Evolutionary conservation across 306 rosid species (phyloP).

Genomic region (Glycine latifolia): DNA sequence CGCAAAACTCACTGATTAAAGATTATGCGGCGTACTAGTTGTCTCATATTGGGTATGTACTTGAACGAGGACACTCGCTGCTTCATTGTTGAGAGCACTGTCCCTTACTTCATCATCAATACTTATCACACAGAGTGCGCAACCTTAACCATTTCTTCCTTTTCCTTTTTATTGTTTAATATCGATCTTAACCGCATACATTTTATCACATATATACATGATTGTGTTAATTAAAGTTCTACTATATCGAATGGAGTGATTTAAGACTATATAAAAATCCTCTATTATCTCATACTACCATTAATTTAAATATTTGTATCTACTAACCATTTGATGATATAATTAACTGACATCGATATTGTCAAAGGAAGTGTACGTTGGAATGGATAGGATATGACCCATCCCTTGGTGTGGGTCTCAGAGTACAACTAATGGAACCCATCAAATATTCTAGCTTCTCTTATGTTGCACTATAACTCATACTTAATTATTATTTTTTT

Average conservation of each 20-base stretch:
- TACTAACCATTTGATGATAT: too few relatives aligned
- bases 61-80: neutral
- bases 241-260: neutral
- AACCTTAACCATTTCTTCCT: too few relatives aligned
- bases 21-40: constrained; percentile 46
- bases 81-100: too few relatives aligned
- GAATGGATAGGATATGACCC: too few relatives aligned
- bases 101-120: too few relatives aligned
- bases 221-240: neutral
- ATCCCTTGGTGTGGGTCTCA: neutral
- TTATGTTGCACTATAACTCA: neutral
- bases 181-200: too few relatives aligned
- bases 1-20: constrained; percentile 25
- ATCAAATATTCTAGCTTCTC: constrained; percentile 2
- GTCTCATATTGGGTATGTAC: neutral
- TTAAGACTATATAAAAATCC: neutral
- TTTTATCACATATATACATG: too few relatives aligned
- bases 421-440: neutral
- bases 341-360: too few relatives aligned
- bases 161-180: too few relatives aligned
- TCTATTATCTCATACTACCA: neutral
- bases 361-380: too few relatives aligned
- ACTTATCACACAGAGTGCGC: too few relatives aligned
- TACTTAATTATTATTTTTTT: neutral
- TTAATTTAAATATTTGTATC: too few relatives aligned